Evolutionary conservation across 2,329 filamentous ascomycete genomes (phyloP).

Genomic region (Stagonosporopsis vannaccii): DNA sequence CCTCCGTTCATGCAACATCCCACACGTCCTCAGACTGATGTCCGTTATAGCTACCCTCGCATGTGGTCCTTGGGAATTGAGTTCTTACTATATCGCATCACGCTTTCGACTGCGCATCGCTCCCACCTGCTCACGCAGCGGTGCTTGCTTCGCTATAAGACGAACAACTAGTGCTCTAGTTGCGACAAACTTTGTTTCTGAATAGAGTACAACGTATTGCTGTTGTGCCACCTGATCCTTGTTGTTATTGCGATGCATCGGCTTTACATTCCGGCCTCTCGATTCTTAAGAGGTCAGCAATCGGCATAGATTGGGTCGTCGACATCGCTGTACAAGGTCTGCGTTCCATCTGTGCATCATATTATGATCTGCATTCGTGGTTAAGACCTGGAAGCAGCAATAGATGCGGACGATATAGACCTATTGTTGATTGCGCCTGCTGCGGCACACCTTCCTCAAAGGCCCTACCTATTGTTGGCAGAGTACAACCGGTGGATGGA

Average conservation of each 20-base stretch:
- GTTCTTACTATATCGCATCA: background rate
- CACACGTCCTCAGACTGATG: background rate
- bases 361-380: background rate
- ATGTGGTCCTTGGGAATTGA: background rate
- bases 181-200: slow-evolving; percentile 7
- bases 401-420: background rate
- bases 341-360: background rate
- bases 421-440: background rate
- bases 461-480: background rate
- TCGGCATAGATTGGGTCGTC: background rate
- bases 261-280: background rate
- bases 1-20: background rate
- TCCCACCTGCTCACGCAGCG: background rate
- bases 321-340: background rate
- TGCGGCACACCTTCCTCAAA: background rate
- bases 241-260: background rate
- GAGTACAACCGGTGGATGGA: background rate
- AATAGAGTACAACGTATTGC: slow-evolving; percentile 6
- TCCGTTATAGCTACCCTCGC: background rate
- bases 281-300: background rate
- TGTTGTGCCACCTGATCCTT: background rate
- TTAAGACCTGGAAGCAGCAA: background rate
- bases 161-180: too few relatives aligned
- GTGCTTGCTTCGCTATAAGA: background rate
- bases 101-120: background rate